Evolutionary conservation across 345 rosid species (phyloP).

Genomic region (Kernera saxatilis): DNA sequence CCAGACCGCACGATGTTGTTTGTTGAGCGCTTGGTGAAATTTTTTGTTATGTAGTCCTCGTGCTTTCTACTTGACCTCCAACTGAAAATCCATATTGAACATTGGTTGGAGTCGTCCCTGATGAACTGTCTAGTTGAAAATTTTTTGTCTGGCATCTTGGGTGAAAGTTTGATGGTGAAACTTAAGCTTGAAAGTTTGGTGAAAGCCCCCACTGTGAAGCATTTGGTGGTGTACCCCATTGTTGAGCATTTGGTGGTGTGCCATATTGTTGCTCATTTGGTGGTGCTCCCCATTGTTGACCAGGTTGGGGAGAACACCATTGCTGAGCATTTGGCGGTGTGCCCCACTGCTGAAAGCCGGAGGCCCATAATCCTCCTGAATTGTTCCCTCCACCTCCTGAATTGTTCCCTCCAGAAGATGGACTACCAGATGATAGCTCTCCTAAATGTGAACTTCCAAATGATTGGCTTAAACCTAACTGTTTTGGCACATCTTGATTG

Average conservation of each 20-base stretch:
- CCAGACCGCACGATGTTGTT: background rate
- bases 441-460: background rate
- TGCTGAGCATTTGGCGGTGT: background rate
- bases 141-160: background rate
- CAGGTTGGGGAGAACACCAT: no score
- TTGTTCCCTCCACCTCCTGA: background rate
- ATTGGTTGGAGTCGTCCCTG: background rate
- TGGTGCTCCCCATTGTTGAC: background rate
- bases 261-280: background rate
- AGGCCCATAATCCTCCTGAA: background rate
- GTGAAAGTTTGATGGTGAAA: background rate
- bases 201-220: background rate
- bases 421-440: background rate
- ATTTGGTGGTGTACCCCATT: conserved; percentile 17
- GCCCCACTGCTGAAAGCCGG: background rate
- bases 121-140: background rate
- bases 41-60: background rate
- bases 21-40: background rate
- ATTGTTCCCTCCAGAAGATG: background rate
- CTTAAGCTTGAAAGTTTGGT: conserved; percentile 15
- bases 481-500: background rate
- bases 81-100: background rate
- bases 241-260: background rate
- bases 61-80: background rate
- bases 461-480: background rate